Percentiles rank a stretch among this genome's conserved stretches.
Conservation (phyloP, 352 stramenopile species). For the Pythium grandisporangium region DNA sequence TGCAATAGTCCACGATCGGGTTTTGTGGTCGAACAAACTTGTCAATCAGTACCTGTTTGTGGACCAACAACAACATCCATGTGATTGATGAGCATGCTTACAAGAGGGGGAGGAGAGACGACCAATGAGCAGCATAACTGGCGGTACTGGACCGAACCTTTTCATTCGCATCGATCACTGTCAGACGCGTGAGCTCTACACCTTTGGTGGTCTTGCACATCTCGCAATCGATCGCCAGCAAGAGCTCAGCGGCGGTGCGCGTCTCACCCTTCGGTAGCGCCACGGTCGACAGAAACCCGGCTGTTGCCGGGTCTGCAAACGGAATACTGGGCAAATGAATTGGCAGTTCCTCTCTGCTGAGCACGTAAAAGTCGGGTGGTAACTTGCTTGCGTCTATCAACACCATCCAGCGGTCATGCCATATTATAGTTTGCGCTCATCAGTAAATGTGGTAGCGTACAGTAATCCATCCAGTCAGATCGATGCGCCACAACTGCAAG, state of each 20-base stretch:
- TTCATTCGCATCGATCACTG: conserved; percentile 56
- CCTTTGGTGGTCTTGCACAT: conserved; percentile 84
- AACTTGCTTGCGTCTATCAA: too few relatives aligned
- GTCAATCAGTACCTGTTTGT: conserved; percentile 58
- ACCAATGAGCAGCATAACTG: neutral
- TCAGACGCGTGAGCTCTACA: conserved; percentile 72
- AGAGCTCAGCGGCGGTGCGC: conserved; percentile 23
- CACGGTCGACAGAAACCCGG: conserved; percentile 34
- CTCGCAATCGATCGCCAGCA: conserved; percentile 81
- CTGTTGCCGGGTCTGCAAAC: conserved; percentile 25
- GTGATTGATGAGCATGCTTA: neutral
- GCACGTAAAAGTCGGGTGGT: conserved; percentile 81
- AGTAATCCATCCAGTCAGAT: too few relatives aligned
- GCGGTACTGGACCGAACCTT: conserved; percentile 12
- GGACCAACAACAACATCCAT: neutral
- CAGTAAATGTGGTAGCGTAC: too few relatives aligned
- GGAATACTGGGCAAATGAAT: conserved; percentile 43
- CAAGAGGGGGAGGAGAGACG: too few relatives aligned
- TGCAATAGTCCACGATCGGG: conserved; percentile 84
- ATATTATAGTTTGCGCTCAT: too few relatives aligned
- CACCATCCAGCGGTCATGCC: too few relatives aligned
- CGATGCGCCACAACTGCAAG: too few relatives aligned
- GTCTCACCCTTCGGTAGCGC: conserved; percentile 21
- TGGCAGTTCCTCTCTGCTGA: conserved; percentile 43
- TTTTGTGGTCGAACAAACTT: conserved; percentile 76